These are phyloP conservation scores for Lodderomyces jiufengensis DNA, from an alignment of 1,139 yeast species.

Conservation along the genomic window DNA sequence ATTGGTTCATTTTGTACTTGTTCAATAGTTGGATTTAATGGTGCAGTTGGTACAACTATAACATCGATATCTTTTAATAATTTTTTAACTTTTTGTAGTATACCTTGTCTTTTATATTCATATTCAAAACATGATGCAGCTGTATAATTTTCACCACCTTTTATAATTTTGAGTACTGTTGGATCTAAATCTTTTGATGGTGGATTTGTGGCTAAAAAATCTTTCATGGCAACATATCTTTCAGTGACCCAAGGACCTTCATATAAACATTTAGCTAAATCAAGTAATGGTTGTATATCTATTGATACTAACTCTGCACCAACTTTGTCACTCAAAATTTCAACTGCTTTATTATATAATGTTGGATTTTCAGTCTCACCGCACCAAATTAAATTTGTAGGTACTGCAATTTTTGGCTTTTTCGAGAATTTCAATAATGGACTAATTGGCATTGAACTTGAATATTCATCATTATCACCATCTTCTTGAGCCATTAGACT, in stretches of 20 bases:
- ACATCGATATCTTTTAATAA: constrained; percentile 64
- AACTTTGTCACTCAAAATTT: constrained; percentile 47
- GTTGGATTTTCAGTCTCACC: constrained; percentile 77
- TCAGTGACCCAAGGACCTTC: constrained; percentile 99
- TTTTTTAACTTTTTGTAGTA: constrained; percentile 60
- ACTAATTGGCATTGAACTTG: constrained; percentile 66
- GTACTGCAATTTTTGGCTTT: constrained; percentile 71
- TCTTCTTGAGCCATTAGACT: constrained; percentile 71
- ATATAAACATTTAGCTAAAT: constrained; percentile 83
- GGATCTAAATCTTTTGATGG: constrained; percentile 74
- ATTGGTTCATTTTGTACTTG: constrained; percentile 78
- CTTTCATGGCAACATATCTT: constrained; percentile 78
- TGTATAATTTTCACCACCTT: constrained; percentile 68
- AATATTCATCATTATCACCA: constrained; percentile 69
- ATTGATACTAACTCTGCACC: constrained; percentile 55
- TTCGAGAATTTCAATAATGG: constrained; percentile 58
- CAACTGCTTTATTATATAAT: constrained; percentile 60
- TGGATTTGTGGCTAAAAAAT: constrained; percentile 71
- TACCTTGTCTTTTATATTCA: constrained; percentile 79
- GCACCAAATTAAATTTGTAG: constrained; percentile 68
- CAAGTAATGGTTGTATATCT: constrained; percentile 72
- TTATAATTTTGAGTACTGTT: constrained; percentile 72
- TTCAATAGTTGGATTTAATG: constrained; percentile 78
- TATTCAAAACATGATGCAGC: constrained; percentile 82
- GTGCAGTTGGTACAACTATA: constrained; percentile 87